These are phyloP conservation scores for Candida hungchunana DNA, from an alignment of 805 yeast species.

Conservation along the genomic window DNA sequence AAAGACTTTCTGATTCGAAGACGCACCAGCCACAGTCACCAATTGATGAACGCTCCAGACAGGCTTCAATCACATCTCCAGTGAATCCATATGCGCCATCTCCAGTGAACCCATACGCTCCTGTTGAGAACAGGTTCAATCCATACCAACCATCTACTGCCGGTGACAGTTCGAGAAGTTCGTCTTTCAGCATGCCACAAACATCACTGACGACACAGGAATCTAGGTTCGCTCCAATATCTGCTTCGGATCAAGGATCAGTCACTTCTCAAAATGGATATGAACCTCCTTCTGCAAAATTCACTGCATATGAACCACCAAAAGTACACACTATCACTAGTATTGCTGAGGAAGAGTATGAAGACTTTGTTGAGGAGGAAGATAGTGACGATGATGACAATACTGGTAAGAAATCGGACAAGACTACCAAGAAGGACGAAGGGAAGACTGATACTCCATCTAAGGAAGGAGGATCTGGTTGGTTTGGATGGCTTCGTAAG, in stretches of 20 bases:
- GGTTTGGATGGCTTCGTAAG: slow-evolving; percentile 65
- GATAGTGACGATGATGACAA: slow-evolving; percentile 35
- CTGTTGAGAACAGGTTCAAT: slow-evolving; percentile 10
- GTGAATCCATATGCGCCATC: slow-evolving; percentile 14
- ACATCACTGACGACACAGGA: slow-evolving; percentile 3
- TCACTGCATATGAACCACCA: slow-evolving; percentile 26
- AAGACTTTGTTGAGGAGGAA: slow-evolving; percentile 40
- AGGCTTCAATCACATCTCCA: slow-evolving; percentile 7
- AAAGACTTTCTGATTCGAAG: not conserved
- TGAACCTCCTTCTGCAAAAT: slow-evolving; percentile 26
- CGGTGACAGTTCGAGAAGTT: slow-evolving; percentile 7
- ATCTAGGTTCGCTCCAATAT: slow-evolving; percentile 17
- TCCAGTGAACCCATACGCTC: slow-evolving; percentile 5
- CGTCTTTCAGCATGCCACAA: slow-evolving; percentile 7
- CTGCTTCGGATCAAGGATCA: slow-evolving; percentile 9
- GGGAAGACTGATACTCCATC: too few relatives aligned
- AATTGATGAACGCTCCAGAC: slow-evolving; percentile 2
- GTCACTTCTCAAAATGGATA: slow-evolving; percentile 9
- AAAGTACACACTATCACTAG: slow-evolving; percentile 15
- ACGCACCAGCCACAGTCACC: slow-evolving; percentile 6
- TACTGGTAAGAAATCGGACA: slow-evolving; percentile 22
- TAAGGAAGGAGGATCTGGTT: slow-evolving; percentile 24
- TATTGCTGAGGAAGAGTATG: slow-evolving; percentile 43
- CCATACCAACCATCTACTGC: slow-evolving; percentile 8
- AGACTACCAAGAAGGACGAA: slow-evolving; percentile 16